Evolutionary conservation across 805 yeast genomes (phyloP).

Genomic region (Jamesozyma spencerorum): DNA sequence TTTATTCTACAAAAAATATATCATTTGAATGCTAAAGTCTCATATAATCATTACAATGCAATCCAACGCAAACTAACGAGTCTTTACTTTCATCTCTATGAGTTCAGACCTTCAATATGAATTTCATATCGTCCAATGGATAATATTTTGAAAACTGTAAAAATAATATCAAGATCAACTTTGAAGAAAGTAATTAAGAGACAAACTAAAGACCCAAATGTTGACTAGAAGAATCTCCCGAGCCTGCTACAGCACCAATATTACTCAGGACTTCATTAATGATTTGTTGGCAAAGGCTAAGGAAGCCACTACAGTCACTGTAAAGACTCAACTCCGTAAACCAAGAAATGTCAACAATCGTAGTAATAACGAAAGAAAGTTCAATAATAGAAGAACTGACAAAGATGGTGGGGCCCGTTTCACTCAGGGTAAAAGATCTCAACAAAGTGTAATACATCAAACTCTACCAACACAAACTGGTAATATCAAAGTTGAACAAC

Average conservation of each 20-base stretch:
- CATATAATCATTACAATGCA: too few species aligned
- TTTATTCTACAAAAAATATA: too few species aligned
- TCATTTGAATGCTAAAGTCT: too few species aligned
- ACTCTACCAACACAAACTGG: not conserved
- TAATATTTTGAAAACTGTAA: too few species aligned
- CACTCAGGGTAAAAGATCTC: not conserved
- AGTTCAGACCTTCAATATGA: too few species aligned
- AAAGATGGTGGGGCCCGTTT: not conserved
- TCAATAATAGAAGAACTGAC: conserved; percentile 4
- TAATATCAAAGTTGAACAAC: not conserved
- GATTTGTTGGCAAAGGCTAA: conserved; percentile 26
- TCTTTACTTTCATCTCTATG: too few species aligned
- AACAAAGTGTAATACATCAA: not conserved
- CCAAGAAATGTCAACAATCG: not conserved
- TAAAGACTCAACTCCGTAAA: not conserved
- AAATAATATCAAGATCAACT: too few species aligned
- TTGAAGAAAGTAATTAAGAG: not conserved
- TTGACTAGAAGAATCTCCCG: conserved; percentile 1
- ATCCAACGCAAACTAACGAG: too few species aligned
- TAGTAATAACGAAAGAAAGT: conserved; percentile 3
- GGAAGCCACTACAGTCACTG: conserved; percentile 18
- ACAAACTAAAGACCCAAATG: not conserved
- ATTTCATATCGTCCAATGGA: too few species aligned
- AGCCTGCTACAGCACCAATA: conserved; percentile 6
- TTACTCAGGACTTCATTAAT: conserved; percentile 27